Conservation (phyloP, 2,329 filamentous ascomycete genomes). For the Akanthomyces uredinophilus region DNA sequence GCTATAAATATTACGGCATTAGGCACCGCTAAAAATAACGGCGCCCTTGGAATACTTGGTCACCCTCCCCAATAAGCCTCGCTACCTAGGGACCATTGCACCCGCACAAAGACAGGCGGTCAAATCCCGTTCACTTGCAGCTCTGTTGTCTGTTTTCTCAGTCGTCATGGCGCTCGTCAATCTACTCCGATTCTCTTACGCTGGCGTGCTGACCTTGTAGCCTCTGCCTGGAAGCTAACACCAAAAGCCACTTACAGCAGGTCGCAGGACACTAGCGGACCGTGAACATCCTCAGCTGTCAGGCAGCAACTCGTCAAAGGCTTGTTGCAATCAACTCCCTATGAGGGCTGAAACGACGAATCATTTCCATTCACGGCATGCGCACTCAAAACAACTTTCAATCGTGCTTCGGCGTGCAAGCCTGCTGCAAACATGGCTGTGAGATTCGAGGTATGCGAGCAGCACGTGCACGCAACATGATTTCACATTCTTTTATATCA, state of each 20-base stretch:
- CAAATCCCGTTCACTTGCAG: background rate
- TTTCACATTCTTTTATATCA: no score
- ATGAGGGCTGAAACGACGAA: background rate
- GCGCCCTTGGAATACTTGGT: background rate
- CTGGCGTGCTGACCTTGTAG: no score
- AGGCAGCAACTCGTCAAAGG: background rate
- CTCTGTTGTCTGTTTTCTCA: no score
- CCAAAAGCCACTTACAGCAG: background rate
- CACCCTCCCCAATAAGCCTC: background rate
- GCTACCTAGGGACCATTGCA: background rate
- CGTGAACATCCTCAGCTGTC: slow-evolving; percentile 1
- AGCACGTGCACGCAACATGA: no score
- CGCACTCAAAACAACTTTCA: background rate
- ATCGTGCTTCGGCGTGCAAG: background rate
- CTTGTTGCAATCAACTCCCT: no score
- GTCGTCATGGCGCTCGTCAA: no score
- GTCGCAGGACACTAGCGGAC: background rate
- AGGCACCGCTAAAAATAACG: background rate
- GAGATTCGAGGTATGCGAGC: background rate
- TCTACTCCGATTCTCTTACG: no score
- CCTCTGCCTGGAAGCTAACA: background rate
- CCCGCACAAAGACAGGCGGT: background rate
- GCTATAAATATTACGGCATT: background rate
- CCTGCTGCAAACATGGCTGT: background rate
- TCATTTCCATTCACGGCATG: background rate